Percentiles rank a stretch among this genome's conserved stretches.
Evolutionary conservation across 805 yeast species (phyloP).

Genomic region (Candida sithepensis): DNA sequence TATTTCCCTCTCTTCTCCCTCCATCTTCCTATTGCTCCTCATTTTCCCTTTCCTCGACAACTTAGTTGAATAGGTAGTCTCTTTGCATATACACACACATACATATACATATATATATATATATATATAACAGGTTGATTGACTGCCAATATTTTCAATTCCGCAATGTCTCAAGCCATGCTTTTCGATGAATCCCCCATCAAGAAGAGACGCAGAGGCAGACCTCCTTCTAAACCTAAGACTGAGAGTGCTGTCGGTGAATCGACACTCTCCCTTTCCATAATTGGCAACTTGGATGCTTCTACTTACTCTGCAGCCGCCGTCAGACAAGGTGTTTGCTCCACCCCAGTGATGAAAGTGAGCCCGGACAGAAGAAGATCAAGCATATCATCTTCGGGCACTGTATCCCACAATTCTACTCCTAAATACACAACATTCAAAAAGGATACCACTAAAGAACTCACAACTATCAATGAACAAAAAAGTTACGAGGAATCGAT

Average conservation of each 20-base stretch:
- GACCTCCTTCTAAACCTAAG: slow-evolving; percentile 26
- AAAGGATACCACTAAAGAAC: background rate
- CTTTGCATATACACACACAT: too few species aligned
- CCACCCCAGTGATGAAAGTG: slow-evolving; percentile 32
- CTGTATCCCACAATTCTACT: slow-evolving; percentile 11
- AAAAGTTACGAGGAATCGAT: background rate
- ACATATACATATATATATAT: too few species aligned
- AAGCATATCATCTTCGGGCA: slow-evolving; percentile 9
- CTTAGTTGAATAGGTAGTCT: too few species aligned
- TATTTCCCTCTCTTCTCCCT: background rate
- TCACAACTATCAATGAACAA: background rate
- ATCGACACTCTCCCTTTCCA: slow-evolving; percentile 21
- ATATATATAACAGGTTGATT: too few species aligned
- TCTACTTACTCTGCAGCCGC: slow-evolving; percentile 28
- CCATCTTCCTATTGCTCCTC: background rate
- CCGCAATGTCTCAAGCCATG: slow-evolving; percentile 11
- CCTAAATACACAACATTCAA: slow-evolving; percentile 5
- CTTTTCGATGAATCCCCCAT: slow-evolving; percentile 19
- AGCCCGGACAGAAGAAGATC: slow-evolving; percentile 24
- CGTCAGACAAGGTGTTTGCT: slow-evolving; percentile 26
- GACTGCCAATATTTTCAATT: background rate
- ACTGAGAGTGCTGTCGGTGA: slow-evolving; percentile 23
- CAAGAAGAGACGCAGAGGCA: slow-evolving; percentile 27
- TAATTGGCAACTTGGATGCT: slow-evolving; percentile 21
- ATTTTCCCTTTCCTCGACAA: background rate